Conservation (phyloP, 2,329 filamentous ascomycete genomes). For the Pyricularia sp. region DNA sequence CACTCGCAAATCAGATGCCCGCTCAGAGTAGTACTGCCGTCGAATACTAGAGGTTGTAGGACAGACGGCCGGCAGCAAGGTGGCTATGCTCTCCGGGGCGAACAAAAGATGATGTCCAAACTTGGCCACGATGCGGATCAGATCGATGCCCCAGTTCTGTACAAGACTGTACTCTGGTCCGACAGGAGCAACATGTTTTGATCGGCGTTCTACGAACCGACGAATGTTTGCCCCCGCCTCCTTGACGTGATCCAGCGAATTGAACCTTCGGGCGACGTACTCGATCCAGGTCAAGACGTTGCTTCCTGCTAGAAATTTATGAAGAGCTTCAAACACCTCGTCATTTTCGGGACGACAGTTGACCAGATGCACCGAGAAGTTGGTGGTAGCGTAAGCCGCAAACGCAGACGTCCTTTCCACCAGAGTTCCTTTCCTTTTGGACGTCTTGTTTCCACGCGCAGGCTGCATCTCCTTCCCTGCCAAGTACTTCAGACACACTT, state of each 20-base stretch:
- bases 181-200: neutral
- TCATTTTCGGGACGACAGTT: constrained; percentile 10
- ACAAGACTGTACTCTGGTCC: neutral
- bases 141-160: neutral
- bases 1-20: neutral
- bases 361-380: constrained; percentile 22
- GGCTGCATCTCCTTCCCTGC: constrained; percentile 20
- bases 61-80: neutral
- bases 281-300: constrained; percentile 19
- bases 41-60: neutral
- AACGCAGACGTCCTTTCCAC: constrained; percentile 8
- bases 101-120: constrained; percentile 2
- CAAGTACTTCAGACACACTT: constrained; percentile 21
- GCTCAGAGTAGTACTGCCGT: neutral
- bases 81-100: neutral
- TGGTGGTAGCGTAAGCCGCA: constrained; percentile 17
- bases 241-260: constrained; percentile 1
- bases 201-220: neutral
- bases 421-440: constrained; percentile 4
- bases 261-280: constrained; percentile 1
- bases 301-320: constrained; percentile 41
- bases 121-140: constrained; percentile 2
- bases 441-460: constrained; percentile 6
- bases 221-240: neutral
- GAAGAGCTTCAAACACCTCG: constrained; percentile 37